A percentile compares a stretch with the other conserved stretches of the same genome.
These are phyloP conservation scores for Cyberlindnera misumaiensis DNA, from an alignment of 805 yeast species.

Conservation along the genomic window DNA sequence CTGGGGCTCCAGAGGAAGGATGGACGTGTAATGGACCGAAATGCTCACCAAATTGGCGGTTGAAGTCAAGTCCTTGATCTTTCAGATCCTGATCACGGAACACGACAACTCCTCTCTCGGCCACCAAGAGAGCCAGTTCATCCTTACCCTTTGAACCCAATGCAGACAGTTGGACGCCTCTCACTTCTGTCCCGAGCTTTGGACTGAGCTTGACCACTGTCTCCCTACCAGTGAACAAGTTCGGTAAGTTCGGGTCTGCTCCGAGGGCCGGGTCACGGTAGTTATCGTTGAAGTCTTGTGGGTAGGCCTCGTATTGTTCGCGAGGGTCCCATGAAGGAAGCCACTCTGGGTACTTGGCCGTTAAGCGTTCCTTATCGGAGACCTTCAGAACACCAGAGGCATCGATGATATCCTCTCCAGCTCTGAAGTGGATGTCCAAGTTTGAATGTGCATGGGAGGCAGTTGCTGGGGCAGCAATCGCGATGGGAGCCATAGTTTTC, in stretches of 20 bases:
- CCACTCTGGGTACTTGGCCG: slow-evolving; percentile 43
- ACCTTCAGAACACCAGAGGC: slow-evolving; percentile 41
- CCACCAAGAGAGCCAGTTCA: slow-evolving; percentile 63
- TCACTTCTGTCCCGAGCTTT: slow-evolving; percentile 60
- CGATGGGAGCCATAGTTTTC: slow-evolving; percentile 4
- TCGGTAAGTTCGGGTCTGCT: slow-evolving; percentile 53
- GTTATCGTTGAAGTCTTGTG: slow-evolving; percentile 43
- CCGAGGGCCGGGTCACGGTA: slow-evolving; percentile 52
- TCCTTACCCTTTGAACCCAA: slow-evolving; percentile 51
- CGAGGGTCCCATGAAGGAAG: slow-evolving; percentile 66
- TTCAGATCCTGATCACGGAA: slow-evolving; percentile 64
- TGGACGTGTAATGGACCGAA: slow-evolving; percentile 71
- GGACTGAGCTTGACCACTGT: slow-evolving; percentile 47
- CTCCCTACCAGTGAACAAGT: slow-evolving; percentile 37
- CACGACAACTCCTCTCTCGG: slow-evolving; percentile 62
- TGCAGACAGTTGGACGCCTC: slow-evolving; percentile 51
- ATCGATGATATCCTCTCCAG: slow-evolving; percentile 43
- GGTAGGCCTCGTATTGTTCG: slow-evolving; percentile 42
- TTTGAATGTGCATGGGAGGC: slow-evolving; percentile 10
- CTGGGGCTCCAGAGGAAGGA: slow-evolving; percentile 69
- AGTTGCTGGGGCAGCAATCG: slow-evolving; percentile 1
- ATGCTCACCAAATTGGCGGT: slow-evolving; percentile 47
- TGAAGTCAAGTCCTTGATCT: slow-evolving; percentile 41
- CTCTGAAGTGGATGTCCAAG: slow-evolving; percentile 39
- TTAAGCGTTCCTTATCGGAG: slow-evolving; percentile 33